Evolutionary conservation across 768 basidiomycete genomes (phyloP), one percentile per base, ranked within the genome.

Genomic region (Lentinus brumalis): DNA sequence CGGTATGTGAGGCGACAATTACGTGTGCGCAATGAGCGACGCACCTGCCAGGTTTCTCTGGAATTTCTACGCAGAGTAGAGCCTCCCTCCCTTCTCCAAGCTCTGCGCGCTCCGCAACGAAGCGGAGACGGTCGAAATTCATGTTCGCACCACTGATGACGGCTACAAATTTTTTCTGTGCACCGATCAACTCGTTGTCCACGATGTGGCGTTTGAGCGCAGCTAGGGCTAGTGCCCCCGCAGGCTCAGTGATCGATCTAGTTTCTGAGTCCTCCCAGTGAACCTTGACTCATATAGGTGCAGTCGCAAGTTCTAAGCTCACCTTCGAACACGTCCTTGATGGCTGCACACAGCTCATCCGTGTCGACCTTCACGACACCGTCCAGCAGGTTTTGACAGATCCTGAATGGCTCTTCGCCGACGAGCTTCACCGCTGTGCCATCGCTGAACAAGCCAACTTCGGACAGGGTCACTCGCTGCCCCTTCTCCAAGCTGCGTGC

Each of bases 311-410:
- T 44, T 53, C 26, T 35, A 5, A 7, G 62, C 78, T 60, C 62
- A 93, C 96, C 96, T 79, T 98, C 95, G 69, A 98, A 99, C 32
- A 98, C 90, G 69, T 99, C 97, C 76, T 98, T 98, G 77, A 98
- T 98, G 5, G 95, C 95, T 7, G 97, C 97, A 71, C 97, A 99
- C 47, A 99, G 87, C 73, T 96, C 96, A 71, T 99, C 97, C 64
- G 97, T 98, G 70, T 92, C 86, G 32, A 90, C 92, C 69, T 89
- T 84, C 52, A 95, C 86, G 38, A 98, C 76, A 2, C 84, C 87
- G 66, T 98, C 94, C 18, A 98, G 75, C 40, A 92, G 79, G 50
- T 89, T 80, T 73, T 91, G 82, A 76, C 96, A 98, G 62, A 99
- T 85, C 60, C 96, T 84, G 77, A 98, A 97, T 0, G 94, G 88